Percentiles rank a stretch among this genome's conserved stretches.
Evolutionary conservation across 73 alveolate species (phyloP).

Genomic region (Paramecium octaurelia): DNA sequence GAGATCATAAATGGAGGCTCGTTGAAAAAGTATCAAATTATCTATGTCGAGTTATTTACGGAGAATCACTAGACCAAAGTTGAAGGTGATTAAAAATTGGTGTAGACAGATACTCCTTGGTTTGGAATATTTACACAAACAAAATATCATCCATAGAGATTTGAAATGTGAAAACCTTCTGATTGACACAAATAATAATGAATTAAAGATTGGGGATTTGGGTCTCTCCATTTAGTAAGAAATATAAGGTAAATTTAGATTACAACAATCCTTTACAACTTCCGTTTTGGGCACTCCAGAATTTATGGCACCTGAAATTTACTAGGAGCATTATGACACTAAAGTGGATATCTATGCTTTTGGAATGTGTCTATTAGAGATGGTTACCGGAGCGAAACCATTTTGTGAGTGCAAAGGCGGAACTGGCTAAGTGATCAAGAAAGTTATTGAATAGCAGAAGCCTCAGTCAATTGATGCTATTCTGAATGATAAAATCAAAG

Average conservation of each 20-base stretch:
- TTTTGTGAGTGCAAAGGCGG: slow-evolving; percentile 88
- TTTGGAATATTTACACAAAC: slow-evolving; percentile 89
- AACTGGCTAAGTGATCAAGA: slow-evolving; percentile 86
- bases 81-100: slow-evolving; percentile 95
- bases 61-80: slow-evolving; percentile 78
- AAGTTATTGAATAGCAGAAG: slow-evolving; percentile 67
- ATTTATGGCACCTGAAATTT: slow-evolving; percentile 99
- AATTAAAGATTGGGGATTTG: slow-evolving; percentile 80
- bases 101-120: slow-evolving; percentile 91
- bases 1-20: slow-evolving; percentile 90
- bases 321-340: slow-evolving; percentile 93
- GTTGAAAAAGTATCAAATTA: slow-evolving; percentile 61
- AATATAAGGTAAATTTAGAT: neutral
- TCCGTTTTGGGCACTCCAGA: slow-evolving; percentile 98
- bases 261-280: slow-evolving; percentile 19
- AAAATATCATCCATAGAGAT: slow-evolving; percentile 95
- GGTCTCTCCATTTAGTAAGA: slow-evolving; percentile 69
- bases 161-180: slow-evolving; percentile 81
- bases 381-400: slow-evolving; percentile 94
- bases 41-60: slow-evolving; percentile 62
- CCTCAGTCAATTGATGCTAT: slow-evolving; percentile 45
- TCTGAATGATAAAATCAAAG: slow-evolving; percentile 29
- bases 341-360: slow-evolving; percentile 98
- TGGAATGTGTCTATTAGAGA: slow-evolving; percentile 99
- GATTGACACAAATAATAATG: slow-evolving; percentile 80